Conservation (phyloP, 2,329 filamentous ascomycete species). For the Aureobasidium sp. region DNA sequence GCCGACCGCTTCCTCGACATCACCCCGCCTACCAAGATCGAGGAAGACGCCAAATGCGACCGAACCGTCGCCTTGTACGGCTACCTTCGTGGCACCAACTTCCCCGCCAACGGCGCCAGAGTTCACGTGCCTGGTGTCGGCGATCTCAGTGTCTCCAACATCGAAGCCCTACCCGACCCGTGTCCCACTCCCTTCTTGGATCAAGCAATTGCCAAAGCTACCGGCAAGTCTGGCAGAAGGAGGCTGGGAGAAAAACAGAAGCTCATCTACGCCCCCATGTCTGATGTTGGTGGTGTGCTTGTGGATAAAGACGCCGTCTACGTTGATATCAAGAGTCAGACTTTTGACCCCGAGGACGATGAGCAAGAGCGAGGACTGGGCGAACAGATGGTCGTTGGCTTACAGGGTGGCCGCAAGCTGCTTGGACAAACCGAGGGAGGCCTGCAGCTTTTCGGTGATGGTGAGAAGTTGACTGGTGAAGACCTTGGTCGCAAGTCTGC, state of each 20-base stretch:
- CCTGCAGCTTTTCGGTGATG: slow-evolving; percentile 76
- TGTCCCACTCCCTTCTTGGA: slow-evolving; percentile 91
- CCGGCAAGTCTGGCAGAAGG: slow-evolving; percentile 70
- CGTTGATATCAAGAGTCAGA: slow-evolving; percentile 63
- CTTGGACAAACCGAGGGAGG: slow-evolving; percentile 76
- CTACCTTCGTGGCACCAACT: slow-evolving; percentile 91
- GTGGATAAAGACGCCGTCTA: slow-evolving; percentile 97
- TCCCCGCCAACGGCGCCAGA: slow-evolving; percentile 71
- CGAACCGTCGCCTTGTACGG: slow-evolving; percentile 85
- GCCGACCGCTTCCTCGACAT: slow-evolving; percentile 93
- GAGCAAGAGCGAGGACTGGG: slow-evolving; percentile 76
- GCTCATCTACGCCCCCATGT: slow-evolving; percentile 93
- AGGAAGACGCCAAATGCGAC: slow-evolving; percentile 82
- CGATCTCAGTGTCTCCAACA: slow-evolving; percentile 71
- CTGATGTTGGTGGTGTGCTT: slow-evolving; percentile 88
- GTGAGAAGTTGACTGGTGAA: slow-evolving; percentile 53
- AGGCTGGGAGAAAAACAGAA: slow-evolving; percentile 95
- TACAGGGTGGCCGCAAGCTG: slow-evolving; percentile 73
- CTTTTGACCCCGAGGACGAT: slow-evolving; percentile 58
- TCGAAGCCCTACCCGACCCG: slow-evolving; percentile 85
- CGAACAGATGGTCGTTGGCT: slow-evolving; percentile 83
- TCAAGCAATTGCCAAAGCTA: slow-evolving; percentile 72
- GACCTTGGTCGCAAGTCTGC: slow-evolving; percentile 46
- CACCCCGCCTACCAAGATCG: slow-evolving; percentile 84
- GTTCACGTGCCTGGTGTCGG: slow-evolving; percentile 90